Evolutionary conservation across 345 rosid genomes (phyloP), one percentile per base, ranked within the genome.

Genomic region (Ailanthus altissimus): DNA sequence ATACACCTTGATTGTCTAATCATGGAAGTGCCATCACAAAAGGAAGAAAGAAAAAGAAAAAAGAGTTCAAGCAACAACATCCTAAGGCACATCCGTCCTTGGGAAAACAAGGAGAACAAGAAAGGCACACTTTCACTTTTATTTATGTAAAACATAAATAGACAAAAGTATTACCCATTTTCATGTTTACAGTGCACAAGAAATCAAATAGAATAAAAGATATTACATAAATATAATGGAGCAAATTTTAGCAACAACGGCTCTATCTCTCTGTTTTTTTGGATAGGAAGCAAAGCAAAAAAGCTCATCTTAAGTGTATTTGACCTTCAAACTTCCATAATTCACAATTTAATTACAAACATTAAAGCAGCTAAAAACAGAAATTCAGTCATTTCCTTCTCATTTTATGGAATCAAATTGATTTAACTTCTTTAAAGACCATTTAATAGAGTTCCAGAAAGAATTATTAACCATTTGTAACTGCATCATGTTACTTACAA

Each of bases 391-490:
- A 42, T 50, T 28, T 73, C 67, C 76, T 28, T 26, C 40, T 46
- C 67, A 45, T 28, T 20, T 4, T 26, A 49, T n/a, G 14, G 14
- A 61, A 62, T 49, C 23, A n/a, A 28, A 65, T 50, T n/a, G 20
- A 21, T 21, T 32, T 11, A 32, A 14, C 15, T 4, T 13, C 21
- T 20, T 38, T 1, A 51, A 64, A 28, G 50, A 66, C 25, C 32
- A 14, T 20, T 50, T 74, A 38, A 59, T 50, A 15, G 32, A 66
- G 40, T 25, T 25, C 64, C 43, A n/a, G 25, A 21, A 74, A 77
- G 66, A 66, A 58, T 18, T 21, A 43, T 14, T 32, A 50, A 51
- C 57, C 18, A 28, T 38, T 7, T 40, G 15, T 46, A 32, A 18
- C n/a, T n/a, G n/a, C n/a, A n/a, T n/a, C n/a, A n/a, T n/a, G n/a